A percentile compares a stretch with the other conserved stretches of the same genome.
phyloP scores from a whole-genome alignment of 805 yeast genomes.

The Candida quercuum region DNA sequence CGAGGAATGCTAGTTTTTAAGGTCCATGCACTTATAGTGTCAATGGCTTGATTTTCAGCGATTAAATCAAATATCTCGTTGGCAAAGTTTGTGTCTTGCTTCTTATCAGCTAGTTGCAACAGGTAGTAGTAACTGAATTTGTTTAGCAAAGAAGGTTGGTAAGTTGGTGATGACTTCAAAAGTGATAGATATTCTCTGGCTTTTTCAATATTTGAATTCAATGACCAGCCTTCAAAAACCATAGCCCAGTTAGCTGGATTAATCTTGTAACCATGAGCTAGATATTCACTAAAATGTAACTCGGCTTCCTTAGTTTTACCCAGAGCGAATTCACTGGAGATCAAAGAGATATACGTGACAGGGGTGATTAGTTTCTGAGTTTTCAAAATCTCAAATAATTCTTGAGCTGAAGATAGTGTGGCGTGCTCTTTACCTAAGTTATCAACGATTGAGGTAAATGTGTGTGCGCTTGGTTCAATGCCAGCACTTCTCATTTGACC shows the following conservation, averaged over 20 bases:
- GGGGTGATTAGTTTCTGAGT: conserved; percentile 27
- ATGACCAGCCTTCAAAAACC: conserved; percentile 20
- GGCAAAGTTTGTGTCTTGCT: conserved; percentile 17
- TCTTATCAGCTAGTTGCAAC: conserved; percentile 12
- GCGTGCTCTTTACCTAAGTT: conserved; percentile 45
- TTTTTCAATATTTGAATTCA: conserved; percentile 8
- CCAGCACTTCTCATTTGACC: conserved; percentile 34
- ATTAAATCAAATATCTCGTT: conserved; percentile 11
- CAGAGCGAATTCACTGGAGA: conserved; percentile 38
- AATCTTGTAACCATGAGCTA: conserved; percentile 14
- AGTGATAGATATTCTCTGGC: conserved; percentile 13
- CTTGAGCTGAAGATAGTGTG: conserved; percentile 46
- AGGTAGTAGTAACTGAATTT: conserved; percentile 17
- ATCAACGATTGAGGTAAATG: conserved; percentile 47
- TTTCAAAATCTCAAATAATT: conserved; percentile 38
- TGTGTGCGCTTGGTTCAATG: conserved; percentile 36
- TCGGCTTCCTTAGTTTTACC: conserved; percentile 39
- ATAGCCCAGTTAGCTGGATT: conserved; percentile 18
- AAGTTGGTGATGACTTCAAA: conserved; percentile 3
- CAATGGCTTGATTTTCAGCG: conserved; percentile 3
- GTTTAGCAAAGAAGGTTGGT: conserved; percentile 6
- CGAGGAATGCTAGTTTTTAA: conserved; percentile 5
- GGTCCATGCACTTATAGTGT: conserved; percentile 4
- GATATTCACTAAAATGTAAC: conserved; percentile 27
- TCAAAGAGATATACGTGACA: conserved; percentile 40